These are phyloP conservation scores for Pseudogymnoascus sp. DNA, from an alignment of 2,329 filamentous ascomycete species.

Conservation along the genomic window DNA sequence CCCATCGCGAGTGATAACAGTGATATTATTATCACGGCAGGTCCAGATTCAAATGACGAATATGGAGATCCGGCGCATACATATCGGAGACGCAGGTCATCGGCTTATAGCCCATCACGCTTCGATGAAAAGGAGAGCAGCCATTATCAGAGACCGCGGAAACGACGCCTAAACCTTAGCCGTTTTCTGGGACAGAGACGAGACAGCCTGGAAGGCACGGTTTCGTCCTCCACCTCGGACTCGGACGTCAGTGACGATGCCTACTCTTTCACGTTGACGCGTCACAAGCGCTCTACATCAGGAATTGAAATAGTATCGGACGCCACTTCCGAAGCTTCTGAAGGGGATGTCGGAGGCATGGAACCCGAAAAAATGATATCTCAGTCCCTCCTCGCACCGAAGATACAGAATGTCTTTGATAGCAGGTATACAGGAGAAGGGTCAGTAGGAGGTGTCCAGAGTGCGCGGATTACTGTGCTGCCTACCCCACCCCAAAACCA, in stretches of 20 bases:
- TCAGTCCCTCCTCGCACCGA: neutral
- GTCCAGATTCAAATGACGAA: constrained; percentile 6
- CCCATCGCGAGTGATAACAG: constrained; percentile 3
- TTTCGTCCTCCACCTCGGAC: neutral
- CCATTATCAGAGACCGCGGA: neutral
- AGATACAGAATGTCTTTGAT: neutral
- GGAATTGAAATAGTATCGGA: neutral
- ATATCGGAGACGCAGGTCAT: neutral
- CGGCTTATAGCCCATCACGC: neutral
- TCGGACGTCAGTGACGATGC: constrained; percentile 3
- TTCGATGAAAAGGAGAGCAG: neutral
- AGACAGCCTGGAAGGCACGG: neutral
- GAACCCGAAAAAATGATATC: neutral
- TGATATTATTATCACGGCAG: constrained; percentile 7
- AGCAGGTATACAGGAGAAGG: constrained; percentile 10
- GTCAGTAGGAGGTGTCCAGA: constrained; percentile 2
- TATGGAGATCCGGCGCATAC: neutral
- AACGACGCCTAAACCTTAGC: neutral
- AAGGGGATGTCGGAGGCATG: neutral
- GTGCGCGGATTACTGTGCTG: neutral
- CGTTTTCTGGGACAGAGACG: neutral
- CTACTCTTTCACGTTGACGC: constrained; percentile 1
- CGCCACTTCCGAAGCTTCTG: neutral
- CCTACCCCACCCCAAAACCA: constrained; percentile 2
- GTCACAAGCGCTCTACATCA: neutral